Evolutionary conservation across 495 filamentous ascomycete genomes (phyloP).

Genomic region (Penicillium paradoxum): DNA sequence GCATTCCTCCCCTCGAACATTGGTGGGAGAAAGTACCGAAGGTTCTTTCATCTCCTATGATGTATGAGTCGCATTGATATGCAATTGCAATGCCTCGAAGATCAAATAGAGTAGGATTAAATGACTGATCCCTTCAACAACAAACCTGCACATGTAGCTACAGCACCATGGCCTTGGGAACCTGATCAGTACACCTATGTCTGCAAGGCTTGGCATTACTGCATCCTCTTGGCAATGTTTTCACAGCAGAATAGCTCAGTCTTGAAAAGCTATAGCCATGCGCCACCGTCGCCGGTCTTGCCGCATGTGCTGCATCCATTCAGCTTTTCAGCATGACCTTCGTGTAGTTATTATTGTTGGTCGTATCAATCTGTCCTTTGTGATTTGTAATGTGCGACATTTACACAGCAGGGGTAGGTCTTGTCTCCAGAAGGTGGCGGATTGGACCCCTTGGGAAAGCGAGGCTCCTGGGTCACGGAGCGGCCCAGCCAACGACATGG

Average conservation of each 20-base stretch:
- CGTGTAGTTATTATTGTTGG: slow-evolving; percentile 8
- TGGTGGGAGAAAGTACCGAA: background rate
- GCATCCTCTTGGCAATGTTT: too few relatives aligned
- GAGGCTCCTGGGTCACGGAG: slow-evolving; percentile 48
- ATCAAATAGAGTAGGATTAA: too few relatives aligned
- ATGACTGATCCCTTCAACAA: too few relatives aligned
- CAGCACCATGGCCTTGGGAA: too few relatives aligned
- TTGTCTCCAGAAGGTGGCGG: slow-evolving; percentile 44
- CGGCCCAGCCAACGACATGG: slow-evolving; percentile 55
- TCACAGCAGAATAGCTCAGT: too few relatives aligned
- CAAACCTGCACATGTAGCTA: too few relatives aligned
- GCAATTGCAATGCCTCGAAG: too few relatives aligned
- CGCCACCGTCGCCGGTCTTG: background rate
- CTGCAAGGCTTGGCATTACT: too few relatives aligned
- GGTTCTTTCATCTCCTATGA: background rate
- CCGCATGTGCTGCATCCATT: slow-evolving; percentile 1
- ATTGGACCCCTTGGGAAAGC: slow-evolving; percentile 46
- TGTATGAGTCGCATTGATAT: too few relatives aligned
- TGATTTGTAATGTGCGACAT: slow-evolving; percentile 12
- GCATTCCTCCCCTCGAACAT: background rate
- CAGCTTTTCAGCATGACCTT: background rate
- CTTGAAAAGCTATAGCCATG: too few relatives aligned
- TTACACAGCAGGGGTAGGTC: slow-evolving; percentile 31
- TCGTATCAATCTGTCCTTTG: slow-evolving; percentile 14
- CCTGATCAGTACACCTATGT: too few relatives aligned